Conservation (phyloP, 2,329 filamentous ascomycete genomes). For the Aspergillus sp. region DNA sequence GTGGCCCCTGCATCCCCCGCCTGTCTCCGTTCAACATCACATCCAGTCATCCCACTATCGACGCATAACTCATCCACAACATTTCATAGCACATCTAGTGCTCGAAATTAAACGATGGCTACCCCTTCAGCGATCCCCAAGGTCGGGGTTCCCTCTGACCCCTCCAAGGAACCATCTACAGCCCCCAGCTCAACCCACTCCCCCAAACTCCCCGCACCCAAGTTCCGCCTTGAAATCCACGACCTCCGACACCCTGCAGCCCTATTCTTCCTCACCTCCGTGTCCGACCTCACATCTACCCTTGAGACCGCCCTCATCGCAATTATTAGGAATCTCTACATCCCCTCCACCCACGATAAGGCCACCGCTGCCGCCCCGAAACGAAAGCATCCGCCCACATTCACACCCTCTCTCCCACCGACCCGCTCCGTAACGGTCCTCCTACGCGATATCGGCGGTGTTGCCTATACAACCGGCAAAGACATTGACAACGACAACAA, state of each 20-base stretch:
- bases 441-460: slow-evolving; percentile 74
- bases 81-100: background rate
- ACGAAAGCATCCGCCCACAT: slow-evolving; percentile 17
- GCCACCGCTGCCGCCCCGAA: slow-evolving; percentile 7
- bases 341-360: slow-evolving; percentile 9
- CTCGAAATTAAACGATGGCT: slow-evolving; percentile 9
- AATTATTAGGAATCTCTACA: slow-evolving; percentile 74
- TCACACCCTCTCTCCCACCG: slow-evolving; percentile 49
- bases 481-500: slow-evolving; percentile 85
- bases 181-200: slow-evolving; percentile 7
- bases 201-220: slow-evolving; percentile 27
- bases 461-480: slow-evolving; percentile 82
- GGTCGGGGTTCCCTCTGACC: slow-evolving; percentile 1
- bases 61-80: background rate
- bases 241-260: slow-evolving; percentile 49
- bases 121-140: slow-evolving; percentile 21
- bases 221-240: slow-evolving; percentile 37
- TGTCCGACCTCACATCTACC: slow-evolving; percentile 60
- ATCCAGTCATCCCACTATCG: background rate
- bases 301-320: slow-evolving; percentile 63
- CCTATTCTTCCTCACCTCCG: slow-evolving; percentile 61
- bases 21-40: background rate
- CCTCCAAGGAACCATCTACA: background rate
- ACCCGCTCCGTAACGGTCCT: slow-evolving; percentile 85
- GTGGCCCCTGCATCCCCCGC: background rate